Conservation (phyloP, 371 early-diverging fungal species). For the Chytridium lagenaria region DNA sequence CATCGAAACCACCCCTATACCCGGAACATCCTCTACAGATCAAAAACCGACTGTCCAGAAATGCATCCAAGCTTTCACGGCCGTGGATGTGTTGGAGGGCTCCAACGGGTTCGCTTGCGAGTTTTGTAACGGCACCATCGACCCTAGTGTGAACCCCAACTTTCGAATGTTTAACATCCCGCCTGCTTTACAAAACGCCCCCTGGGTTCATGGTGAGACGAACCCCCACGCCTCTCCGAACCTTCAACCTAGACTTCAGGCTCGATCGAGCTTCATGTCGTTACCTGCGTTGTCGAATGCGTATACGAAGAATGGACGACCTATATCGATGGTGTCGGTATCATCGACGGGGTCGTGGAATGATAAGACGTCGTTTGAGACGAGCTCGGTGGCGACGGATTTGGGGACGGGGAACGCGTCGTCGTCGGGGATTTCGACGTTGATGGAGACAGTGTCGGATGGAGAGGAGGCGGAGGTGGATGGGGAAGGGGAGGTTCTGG, state of each 20-base stretch:
- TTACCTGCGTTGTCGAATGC: neutral
- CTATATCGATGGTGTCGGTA: neutral
- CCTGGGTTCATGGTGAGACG: neutral
- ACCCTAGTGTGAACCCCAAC: conserved; percentile 3
- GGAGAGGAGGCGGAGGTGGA: neutral
- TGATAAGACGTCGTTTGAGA: neutral
- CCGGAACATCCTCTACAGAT: neutral
- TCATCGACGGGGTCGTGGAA: conserved; percentile 2
- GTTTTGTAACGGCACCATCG: conserved; percentile 38
- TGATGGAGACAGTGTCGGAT: neutral
- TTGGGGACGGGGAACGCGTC: neutral
- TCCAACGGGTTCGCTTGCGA: conserved; percentile 51
- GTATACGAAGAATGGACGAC: neutral
- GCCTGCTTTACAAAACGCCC: neutral
- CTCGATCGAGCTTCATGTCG: neutral
- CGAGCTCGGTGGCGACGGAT: neutral
- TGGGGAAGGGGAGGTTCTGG: too few relatives aligned
- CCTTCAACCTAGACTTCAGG: neutral
- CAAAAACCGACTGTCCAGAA: conserved; percentile 28
- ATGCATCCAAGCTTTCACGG: conserved; percentile 48
- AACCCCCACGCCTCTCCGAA: neutral
- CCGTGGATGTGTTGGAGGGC: conserved; percentile 54
- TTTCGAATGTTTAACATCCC: neutral
- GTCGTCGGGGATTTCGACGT: neutral
- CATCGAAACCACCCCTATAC: neutral